These are phyloP conservation scores for Aspergillus clavatus DNA, from an alignment of 2,329 filamentous ascomycete species.

Conservation along the genomic window DNA sequence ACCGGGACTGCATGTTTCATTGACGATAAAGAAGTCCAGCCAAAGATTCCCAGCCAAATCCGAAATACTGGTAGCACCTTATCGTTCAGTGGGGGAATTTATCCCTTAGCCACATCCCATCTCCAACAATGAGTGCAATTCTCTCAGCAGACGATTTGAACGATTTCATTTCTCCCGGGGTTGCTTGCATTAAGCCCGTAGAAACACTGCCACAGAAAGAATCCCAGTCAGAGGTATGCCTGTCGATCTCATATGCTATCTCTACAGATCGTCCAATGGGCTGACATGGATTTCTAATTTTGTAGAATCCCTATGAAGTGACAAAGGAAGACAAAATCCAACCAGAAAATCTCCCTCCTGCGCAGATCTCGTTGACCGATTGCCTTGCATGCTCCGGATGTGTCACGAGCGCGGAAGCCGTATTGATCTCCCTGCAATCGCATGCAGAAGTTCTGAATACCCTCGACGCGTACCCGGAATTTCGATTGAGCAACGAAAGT, in stretches of 20 bases:
- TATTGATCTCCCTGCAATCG: slow-evolving; percentile 91
- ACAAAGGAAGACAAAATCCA: slow-evolving; percentile 79
- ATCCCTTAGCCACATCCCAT: slow-evolving; percentile 13
- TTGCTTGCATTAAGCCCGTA: slow-evolving; percentile 96
- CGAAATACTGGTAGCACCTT: slow-evolving; percentile 6
- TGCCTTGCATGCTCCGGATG: slow-evolving; percentile 97
- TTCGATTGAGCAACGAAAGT: slow-evolving; percentile 26
- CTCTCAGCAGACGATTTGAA: slow-evolving; percentile 95
- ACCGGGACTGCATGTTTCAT: neutral
- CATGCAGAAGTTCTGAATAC: slow-evolving; percentile 84
- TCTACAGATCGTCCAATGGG: slow-evolving; percentile 4
- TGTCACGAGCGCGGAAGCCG: slow-evolving; percentile 93
- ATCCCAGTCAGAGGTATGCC: slow-evolving; percentile 43
- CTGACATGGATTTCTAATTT: slow-evolving; percentile 18
- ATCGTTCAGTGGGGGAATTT: slow-evolving; percentile 10
- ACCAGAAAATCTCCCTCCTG: slow-evolving; percentile 59
- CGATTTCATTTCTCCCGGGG: slow-evolving; percentile 96
- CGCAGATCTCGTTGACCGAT: slow-evolving; percentile 92
- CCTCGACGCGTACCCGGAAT: slow-evolving; percentile 59
- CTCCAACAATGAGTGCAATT: slow-evolving; percentile 94
- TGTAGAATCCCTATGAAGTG: slow-evolving; percentile 69
- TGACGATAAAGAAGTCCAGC: neutral
- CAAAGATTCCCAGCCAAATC: neutral
- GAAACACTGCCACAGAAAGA: slow-evolving; percentile 74
- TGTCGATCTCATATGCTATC: slow-evolving; percentile 1